Conservation (phyloP, 2,329 filamentous ascomycete species). For the Diaporthe nobilis region DNA sequence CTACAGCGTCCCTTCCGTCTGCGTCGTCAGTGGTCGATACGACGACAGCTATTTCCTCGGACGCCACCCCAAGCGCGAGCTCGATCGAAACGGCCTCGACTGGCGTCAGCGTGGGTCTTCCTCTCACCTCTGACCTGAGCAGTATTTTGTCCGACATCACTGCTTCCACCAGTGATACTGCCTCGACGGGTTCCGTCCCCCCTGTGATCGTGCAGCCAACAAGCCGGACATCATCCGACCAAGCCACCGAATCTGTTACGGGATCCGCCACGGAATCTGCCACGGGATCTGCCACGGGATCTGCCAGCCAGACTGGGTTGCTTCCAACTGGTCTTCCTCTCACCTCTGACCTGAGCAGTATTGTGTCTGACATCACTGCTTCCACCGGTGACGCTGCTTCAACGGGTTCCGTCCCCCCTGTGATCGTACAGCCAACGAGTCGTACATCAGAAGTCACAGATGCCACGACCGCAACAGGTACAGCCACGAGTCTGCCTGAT, state of each 20-base stretch:
- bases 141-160: conserved; percentile 14
- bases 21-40: neutral
- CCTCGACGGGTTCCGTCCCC: conserved; percentile 3
- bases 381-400: neutral
- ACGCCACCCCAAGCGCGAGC: conserved; percentile 8
- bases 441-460: conserved; percentile 10
- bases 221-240: neutral
- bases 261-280: neutral
- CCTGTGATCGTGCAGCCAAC: conserved; percentile 11
- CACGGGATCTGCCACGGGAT: neutral
- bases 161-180: neutral
- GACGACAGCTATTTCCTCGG: neutral
- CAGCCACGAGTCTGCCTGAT: neutral
- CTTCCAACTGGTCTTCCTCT: conserved; percentile 13
- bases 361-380: conserved; percentile 4
- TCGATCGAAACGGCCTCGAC: neutral
- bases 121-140: conserved; percentile 8
- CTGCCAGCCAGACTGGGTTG: neutral
- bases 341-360: conserved; percentile 1
- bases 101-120: neutral
- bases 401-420: neutral
- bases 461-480: neutral
- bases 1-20: neutral
- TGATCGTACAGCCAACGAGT: conserved; percentile 1
- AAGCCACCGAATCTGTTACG: neutral